These are phyloP conservation scores for Aspergillus transmontanensis DNA, from an alignment of 2,329 filamentous ascomycete genomes.

Conservation along the genomic window DNA sequence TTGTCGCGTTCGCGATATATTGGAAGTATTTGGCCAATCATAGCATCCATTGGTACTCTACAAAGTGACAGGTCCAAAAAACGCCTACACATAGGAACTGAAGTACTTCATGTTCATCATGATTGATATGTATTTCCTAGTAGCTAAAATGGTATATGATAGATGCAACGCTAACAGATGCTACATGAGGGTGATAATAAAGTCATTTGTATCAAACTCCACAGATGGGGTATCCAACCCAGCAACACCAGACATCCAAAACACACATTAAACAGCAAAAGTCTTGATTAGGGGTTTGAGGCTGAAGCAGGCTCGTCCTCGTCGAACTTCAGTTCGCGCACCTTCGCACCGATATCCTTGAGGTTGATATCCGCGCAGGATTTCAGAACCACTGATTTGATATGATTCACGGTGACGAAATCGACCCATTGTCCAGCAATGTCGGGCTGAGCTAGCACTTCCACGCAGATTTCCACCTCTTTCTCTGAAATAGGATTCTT, in stretches of 20 bases:
- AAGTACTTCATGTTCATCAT: not conserved
- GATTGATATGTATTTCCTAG: not conserved
- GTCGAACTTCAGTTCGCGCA: slow-evolving; percentile 30
- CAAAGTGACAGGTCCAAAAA: not conserved
- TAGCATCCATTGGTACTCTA: not conserved
- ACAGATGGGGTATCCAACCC: slow-evolving; percentile 25
- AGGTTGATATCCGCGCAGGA: slow-evolving; percentile 40
- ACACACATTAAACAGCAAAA: slow-evolving; percentile 12
- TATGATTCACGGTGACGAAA: slow-evolving; percentile 48
- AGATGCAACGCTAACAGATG: slow-evolving; percentile 25
- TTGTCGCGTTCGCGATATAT: slow-evolving; percentile 34
- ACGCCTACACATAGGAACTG: not conserved
- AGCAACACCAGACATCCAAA: slow-evolving; percentile 9
- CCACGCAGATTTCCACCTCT: slow-evolving; percentile 52
- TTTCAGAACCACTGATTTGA: slow-evolving; percentile 51
- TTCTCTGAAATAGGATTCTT: slow-evolving; percentile 51
- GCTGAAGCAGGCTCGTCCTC: slow-evolving; percentile 26
- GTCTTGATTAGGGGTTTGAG: slow-evolving; percentile 9
- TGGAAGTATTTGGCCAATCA: slow-evolving; percentile 21
- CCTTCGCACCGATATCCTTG: slow-evolving; percentile 39
- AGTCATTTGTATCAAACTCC: slow-evolving; percentile 26
- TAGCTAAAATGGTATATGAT: not conserved
- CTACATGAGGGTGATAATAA: slow-evolving; percentile 24
- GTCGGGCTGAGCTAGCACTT: slow-evolving; percentile 50
- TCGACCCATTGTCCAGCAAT: slow-evolving; percentile 54